A percentile compares a stretch with the other conserved stretches of the same genome.
phyloP scores from a whole-genome alignment of 1,284 basidiomycete species.

The Cryptococcus sp. region DNA sequence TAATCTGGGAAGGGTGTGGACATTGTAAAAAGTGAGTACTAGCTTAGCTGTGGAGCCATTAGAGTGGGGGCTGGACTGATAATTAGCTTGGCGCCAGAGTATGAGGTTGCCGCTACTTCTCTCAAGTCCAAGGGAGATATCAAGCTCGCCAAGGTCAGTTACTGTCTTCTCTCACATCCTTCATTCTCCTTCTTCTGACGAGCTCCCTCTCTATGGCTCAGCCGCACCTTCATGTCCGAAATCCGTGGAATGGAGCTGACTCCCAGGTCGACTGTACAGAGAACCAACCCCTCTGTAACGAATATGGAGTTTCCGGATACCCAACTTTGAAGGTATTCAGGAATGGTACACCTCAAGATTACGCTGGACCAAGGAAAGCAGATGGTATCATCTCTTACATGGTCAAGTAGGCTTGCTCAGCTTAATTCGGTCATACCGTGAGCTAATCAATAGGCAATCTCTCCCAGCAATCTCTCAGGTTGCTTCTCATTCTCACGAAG shows the following conservation, averaged over 20 bases:
- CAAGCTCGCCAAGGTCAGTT: conserved; percentile 76
- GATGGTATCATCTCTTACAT: conserved; percentile 98
- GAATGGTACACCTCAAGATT: conserved; percentile 71
- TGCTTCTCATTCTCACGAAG: conserved; percentile 67
- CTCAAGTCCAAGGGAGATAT: conserved; percentile 75
- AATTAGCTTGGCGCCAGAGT: conserved; percentile 71
- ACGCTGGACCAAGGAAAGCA: conserved; percentile 83
- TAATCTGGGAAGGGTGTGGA: conserved; percentile 43
- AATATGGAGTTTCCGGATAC: conserved; percentile 72
- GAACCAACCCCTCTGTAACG: conserved; percentile 76
- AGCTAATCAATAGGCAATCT: conserved; percentile 65
- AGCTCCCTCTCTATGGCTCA: background rate
- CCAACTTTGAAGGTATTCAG: conserved; percentile 77
- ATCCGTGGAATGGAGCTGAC: background rate
- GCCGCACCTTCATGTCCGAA: background rate
- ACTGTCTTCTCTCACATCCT: conserved; percentile 9
- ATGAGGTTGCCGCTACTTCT: conserved; percentile 90
- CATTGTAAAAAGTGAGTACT: conserved; percentile 47
- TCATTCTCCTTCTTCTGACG: background rate
- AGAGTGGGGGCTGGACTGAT: background rate
- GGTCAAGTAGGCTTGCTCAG: conserved; percentile 69
- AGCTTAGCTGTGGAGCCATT: background rate
- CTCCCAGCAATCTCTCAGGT: conserved; percentile 89
- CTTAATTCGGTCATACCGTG: background rate
- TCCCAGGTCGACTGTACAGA: conserved; percentile 80